A percentile compares a stretch with the other conserved stretches of the same genome.
phyloP scores from a whole-genome alignment of 2,329 filamentous ascomycete genomes.

The Dryadomyces quercus-mongolicae region DNA sequence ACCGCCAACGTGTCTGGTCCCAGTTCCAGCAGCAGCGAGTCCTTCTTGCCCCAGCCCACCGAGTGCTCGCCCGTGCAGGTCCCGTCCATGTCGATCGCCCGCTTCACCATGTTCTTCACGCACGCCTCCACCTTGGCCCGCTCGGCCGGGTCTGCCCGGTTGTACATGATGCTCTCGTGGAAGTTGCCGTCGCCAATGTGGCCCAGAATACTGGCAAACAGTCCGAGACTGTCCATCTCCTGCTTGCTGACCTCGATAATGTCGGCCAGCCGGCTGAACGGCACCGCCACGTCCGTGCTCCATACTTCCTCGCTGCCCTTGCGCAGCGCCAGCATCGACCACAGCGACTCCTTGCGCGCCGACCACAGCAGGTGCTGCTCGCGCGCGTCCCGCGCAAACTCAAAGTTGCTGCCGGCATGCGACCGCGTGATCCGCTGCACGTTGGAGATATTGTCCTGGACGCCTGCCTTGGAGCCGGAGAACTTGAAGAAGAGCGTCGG shows the following conservation, averaged over 20 bases:
- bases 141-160: slow-evolving; percentile 56
- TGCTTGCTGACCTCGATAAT: slow-evolving; percentile 77
- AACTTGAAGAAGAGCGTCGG: slow-evolving; percentile 82
- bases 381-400: slow-evolving; percentile 59
- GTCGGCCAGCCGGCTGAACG: slow-evolving; percentile 61
- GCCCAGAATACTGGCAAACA: slow-evolving; percentile 80
- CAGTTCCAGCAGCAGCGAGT: slow-evolving; percentile 65
- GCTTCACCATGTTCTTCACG: slow-evolving; percentile 80
- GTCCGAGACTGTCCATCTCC: slow-evolving; percentile 72
- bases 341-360: slow-evolving; percentile 71
- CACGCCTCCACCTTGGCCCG: slow-evolving; percentile 65
- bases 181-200: slow-evolving; percentile 94
- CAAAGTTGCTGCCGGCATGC: slow-evolving; percentile 56
- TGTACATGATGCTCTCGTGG: slow-evolving; percentile 85
- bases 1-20: slow-evolving; percentile 69
- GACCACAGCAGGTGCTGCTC: slow-evolving; percentile 72
- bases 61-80: slow-evolving; percentile 86
- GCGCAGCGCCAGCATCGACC: slow-evolving; percentile 64
- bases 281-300: slow-evolving; percentile 78
- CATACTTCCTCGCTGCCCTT: slow-evolving; percentile 58
- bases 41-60: slow-evolving; percentile 77
- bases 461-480: slow-evolving; percentile 64
- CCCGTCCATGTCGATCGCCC: slow-evolving; percentile 88
- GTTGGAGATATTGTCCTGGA: slow-evolving; percentile 61
- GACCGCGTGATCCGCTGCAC: slow-evolving; percentile 55